Evolutionary conservation across 768 basidiomycete species (phyloP), one percentile per base, ranked within the genome.

Genomic region (Leccinum sublutescens): DNA sequence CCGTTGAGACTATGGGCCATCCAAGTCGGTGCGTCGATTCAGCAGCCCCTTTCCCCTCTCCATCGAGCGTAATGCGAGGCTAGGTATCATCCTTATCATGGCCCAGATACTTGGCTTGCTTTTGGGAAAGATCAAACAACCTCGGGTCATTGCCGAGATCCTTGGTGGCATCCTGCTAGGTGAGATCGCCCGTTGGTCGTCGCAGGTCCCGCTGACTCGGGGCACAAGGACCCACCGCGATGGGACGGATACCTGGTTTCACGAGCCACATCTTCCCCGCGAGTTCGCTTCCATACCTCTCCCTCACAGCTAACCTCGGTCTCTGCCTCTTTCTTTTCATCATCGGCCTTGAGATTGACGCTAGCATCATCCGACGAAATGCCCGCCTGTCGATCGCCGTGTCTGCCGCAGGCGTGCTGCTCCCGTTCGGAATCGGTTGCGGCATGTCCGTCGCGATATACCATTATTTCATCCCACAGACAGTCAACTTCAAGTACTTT

Each of bases 101-200:
- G 85, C 86, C 38, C 91, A 95, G 68, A 58, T 89, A 5, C 83
- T 98, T 10, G 80, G 84, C 0, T 72, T 90, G 19, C 58, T 82
- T 53, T 78, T 97, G 21, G 72, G 77, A 8, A 85, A 80, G 56
- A 84, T 96, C 36, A 85, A 84, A 34, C 95, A 98, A 67, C 96
- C 96, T 2, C 80, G 87, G n/a, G 95, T 98, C 60, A 93, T 97
- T 54, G 86, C 94, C 45, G 95, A 98, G 71, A 89, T 97, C 59
- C 84, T 98, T 56, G 93, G 88, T 0, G 96, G 96, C 21, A 86
- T 98, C 63, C 67, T 98, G 21, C 81, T 98, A 11, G 95, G 94
- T 45, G 49, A 23, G 15, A 19, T 75, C 74, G 0, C 76, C 10
- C 12, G 3, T 43, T 12, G 2, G 4, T 11, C 5, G 5, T 70